phyloP scores from a whole-genome alignment of 352 stramenopile species.

The Phytophthora ohioensis region DNA sequence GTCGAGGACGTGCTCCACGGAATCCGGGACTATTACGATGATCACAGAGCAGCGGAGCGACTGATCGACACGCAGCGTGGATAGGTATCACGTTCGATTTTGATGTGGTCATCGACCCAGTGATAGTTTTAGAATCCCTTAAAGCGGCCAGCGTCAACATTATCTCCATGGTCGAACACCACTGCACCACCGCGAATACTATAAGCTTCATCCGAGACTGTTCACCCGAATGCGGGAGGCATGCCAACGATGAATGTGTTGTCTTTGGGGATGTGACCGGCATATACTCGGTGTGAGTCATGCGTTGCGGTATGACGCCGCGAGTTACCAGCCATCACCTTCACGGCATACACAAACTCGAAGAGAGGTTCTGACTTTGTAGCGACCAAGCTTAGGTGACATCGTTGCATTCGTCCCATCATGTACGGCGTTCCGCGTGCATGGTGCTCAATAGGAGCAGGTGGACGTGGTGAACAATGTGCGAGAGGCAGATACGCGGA shows the following conservation, averaged over 20 bases:
- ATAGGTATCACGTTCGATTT: neutral
- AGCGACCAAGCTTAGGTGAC: no score
- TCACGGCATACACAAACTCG: neutral
- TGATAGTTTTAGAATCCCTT: slow-evolving; percentile 27
- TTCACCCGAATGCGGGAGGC: slow-evolving; percentile 24
- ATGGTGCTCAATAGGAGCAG: no score
- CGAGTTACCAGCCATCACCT: slow-evolving; percentile 21
- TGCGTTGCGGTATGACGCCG: slow-evolving; percentile 12
- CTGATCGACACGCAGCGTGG: neutral
- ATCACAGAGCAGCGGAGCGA: slow-evolving; percentile 8
- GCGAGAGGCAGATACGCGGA: no score
- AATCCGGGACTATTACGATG: neutral
- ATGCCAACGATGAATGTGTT: slow-evolving; percentile 30
- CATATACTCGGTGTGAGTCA: slow-evolving; percentile 22
- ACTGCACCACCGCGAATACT: slow-evolving; percentile 28
- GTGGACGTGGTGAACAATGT: no score
- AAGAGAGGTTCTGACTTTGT: no score
- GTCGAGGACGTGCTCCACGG: slow-evolving; percentile 18
- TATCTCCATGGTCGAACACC: neutral
- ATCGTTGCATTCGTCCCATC: no score
- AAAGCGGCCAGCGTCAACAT: slow-evolving; percentile 11
- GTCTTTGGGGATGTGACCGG: neutral
- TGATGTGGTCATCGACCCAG: neutral
- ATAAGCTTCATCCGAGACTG: neutral
- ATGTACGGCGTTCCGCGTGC: no score